phyloP scores from a whole-genome alignment of 2,329 filamentous ascomycete genomes.

The Trichothecium roseum region DNA sequence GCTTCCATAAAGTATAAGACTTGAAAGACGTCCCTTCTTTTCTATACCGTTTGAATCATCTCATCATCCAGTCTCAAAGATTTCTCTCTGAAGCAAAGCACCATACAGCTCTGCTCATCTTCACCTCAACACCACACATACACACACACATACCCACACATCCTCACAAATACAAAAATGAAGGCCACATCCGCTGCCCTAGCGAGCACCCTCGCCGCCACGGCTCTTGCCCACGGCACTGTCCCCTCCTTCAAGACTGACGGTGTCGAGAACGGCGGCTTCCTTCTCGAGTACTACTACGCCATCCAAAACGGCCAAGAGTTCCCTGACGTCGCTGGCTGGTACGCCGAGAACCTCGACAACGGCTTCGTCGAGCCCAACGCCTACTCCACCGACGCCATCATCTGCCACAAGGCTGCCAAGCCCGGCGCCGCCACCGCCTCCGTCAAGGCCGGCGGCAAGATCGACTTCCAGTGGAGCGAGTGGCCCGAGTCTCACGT shows the following conservation, averaged over 20 bases:
- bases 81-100: no score
- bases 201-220: slow-evolving; percentile 7
- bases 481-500: slow-evolving; percentile 28
- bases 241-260: slow-evolving; percentile 10
- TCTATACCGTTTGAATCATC: no score
- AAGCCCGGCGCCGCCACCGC: slow-evolving; percentile 22
- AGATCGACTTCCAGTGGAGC: slow-evolving; percentile 26
- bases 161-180: no score
- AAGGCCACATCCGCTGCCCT: slow-evolving; percentile 10
- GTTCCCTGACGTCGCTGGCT: slow-evolving; percentile 21
- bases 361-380: slow-evolving; percentile 36
- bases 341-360: slow-evolving; percentile 27
- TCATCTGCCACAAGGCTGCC: slow-evolving; percentile 32
- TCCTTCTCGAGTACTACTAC: slow-evolving; percentile 6
- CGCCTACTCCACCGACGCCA: slow-evolving; percentile 24
- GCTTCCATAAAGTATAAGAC: no score
- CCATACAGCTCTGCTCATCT: no score
- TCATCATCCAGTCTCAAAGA: no score
- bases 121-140: no score
- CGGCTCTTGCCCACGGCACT: slow-evolving; percentile 12
- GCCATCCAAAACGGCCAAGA: slow-evolving; percentile 12
- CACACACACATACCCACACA: no score
- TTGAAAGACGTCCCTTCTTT: no score
- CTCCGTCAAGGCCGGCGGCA: slow-evolving; percentile 23
- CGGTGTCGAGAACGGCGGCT: slow-evolving; percentile 23